These are phyloP conservation scores for Calonectria pteridis DNA, from an alignment of 2,329 filamentous ascomycete species.

Conservation along the genomic window DNA sequence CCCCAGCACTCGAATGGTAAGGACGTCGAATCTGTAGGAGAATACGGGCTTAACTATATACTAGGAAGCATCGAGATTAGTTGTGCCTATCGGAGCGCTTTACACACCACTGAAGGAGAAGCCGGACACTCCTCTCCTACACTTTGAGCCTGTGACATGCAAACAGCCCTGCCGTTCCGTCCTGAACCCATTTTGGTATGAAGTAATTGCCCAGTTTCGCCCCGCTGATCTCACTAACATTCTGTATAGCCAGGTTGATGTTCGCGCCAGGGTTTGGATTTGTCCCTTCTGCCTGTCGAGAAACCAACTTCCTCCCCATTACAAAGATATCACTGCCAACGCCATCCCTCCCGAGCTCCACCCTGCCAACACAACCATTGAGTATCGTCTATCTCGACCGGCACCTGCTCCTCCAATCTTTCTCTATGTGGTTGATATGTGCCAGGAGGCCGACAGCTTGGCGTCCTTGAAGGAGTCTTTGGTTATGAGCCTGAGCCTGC, in stretches of 20 bases:
- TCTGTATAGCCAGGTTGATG: constrained; percentile 78
- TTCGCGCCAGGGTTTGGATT: constrained; percentile 87
- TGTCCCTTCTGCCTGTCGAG: constrained; percentile 89
- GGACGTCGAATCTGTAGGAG: constrained; percentile 44
- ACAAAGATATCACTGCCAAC: constrained; percentile 89
- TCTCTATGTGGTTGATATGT: constrained; percentile 88
- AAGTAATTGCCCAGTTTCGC: constrained; percentile 1
- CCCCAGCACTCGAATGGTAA: constrained; percentile 95
- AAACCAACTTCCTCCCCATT: constrained; percentile 85
- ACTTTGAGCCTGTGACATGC: constrained; percentile 97
- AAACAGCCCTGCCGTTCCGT: constrained; percentile 96
- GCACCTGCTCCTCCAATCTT: constrained; percentile 91
- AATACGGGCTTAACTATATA: background rate
- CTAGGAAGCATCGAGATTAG: constrained; percentile 88
- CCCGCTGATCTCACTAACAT: constrained; percentile 39
- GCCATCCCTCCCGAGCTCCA: constrained; percentile 88
- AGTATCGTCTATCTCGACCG: constrained; percentile 84
- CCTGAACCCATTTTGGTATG: constrained; percentile 95
- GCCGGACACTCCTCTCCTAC: constrained; percentile 86
- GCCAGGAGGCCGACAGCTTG: constrained; percentile 88
- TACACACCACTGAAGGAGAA: constrained; percentile 98
- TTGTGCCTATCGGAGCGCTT: constrained; percentile 94
- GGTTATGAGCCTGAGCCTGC: constrained; percentile 85
- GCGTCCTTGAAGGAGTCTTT: constrained; percentile 87
- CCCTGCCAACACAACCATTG: constrained; percentile 87